Conservation (phyloP, 129 eudicot species). For the Flaveria brownii region DNA sequence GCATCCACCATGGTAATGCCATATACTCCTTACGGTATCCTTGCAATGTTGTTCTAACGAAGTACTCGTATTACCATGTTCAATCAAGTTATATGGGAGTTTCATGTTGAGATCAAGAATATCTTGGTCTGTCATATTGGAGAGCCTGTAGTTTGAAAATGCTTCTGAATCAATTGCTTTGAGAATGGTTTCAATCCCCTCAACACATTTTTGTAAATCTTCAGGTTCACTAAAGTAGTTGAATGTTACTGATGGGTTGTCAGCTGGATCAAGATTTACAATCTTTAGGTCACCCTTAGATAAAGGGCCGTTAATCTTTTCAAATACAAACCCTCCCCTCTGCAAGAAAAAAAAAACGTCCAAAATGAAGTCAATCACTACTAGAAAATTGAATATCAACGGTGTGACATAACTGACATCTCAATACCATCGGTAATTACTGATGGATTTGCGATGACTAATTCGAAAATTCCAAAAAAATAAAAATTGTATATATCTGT, state of each 20-base stretch:
- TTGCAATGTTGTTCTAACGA: constrained; percentile 65
- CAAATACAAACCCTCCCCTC: constrained; percentile 65
- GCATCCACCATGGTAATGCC: constrained; percentile 95
- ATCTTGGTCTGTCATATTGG: constrained; percentile 31
- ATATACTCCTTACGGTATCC: constrained; percentile 70
- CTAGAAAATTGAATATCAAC: too few relatives aligned
- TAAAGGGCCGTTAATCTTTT: constrained; percentile 57
- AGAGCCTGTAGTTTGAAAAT: constrained; percentile 38
- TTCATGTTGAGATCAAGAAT: constrained; percentile 61
- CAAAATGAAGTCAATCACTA: neutral
- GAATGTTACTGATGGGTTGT: constrained; percentile 67
- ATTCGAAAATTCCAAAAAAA: neutral
- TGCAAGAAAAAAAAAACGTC: neutral
- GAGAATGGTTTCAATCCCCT: constrained; percentile 52
- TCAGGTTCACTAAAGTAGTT: constrained; percentile 66
- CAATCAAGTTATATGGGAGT: constrained; percentile 53
- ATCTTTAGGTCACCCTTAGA: constrained; percentile 65
- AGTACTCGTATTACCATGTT: constrained; percentile 43
- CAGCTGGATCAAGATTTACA: constrained; percentile 32
- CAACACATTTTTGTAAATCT: constrained; percentile 68
- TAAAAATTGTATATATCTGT: too few relatives aligned
- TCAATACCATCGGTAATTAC: too few relatives aligned
- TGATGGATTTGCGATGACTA: too few relatives aligned
- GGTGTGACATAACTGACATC: too few relatives aligned
- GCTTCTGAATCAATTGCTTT: constrained; percentile 45